Evolutionary conservation across 2,329 filamentous ascomycete genomes (phyloP).

Genomic region (Aspergillus eucalypticola): DNA sequence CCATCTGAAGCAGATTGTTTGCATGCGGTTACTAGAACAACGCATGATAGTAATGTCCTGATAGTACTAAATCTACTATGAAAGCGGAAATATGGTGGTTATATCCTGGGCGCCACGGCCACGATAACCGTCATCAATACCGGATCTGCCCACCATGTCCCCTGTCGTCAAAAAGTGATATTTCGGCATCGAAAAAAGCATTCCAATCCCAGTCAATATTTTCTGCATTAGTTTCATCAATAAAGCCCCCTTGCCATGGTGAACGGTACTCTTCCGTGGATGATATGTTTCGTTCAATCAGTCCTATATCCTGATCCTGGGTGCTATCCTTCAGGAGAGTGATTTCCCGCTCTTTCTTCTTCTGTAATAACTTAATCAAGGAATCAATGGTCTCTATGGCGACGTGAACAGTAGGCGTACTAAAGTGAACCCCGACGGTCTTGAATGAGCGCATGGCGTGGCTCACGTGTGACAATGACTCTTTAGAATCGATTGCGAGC

Average conservation of each 20-base stretch:
- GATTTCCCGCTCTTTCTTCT: neutral
- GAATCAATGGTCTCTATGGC: neutral
- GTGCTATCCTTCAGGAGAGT: neutral
- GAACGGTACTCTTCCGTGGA: neutral
- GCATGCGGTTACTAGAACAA: neutral
- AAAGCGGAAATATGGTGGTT: neutral
- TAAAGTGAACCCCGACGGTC: neutral
- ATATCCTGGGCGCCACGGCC: neutral
- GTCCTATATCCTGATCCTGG: neutral
- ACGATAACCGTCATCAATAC: neutral
- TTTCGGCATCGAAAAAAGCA: neutral
- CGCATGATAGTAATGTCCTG: neutral
- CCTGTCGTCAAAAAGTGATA: slow-evolving; percentile 4
- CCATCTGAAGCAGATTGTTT: neutral
- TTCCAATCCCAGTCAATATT: neutral
- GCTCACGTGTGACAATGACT: slow-evolving; percentile 3
- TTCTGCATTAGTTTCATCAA: neutral
- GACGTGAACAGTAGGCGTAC: neutral
- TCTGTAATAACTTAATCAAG: neutral
- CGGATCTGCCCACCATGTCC: neutral
- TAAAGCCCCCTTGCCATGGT: neutral
- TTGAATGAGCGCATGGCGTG: slow-evolving; percentile 9
- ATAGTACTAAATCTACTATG: neutral
- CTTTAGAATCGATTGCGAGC: slow-evolving; percentile 11
- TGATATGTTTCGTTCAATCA: neutral